A percentile compares a stretch with the other conserved stretches of the same genome.
These are phyloP conservation scores for Kodamaea hsintzibuensis DNA, from an alignment of 805 yeast genomes.

Conservation along the genomic window DNA sequence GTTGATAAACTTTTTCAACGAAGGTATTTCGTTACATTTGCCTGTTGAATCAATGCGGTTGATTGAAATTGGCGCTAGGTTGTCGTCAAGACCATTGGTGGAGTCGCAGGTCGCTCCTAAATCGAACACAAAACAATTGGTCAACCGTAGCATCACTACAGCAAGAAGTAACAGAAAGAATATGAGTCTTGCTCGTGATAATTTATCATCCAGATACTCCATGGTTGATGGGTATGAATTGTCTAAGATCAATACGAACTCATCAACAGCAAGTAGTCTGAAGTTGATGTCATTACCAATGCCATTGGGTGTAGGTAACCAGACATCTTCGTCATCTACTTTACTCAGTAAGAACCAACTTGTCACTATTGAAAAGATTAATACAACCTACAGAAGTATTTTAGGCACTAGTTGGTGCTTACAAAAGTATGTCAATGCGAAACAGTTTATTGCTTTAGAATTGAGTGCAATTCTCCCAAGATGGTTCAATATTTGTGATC, in stretches of 20 bases:
- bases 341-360: conserved; percentile 42
- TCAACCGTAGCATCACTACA: conserved; percentile 51
- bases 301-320: conserved; percentile 40
- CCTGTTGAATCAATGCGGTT: conserved; percentile 68
- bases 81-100: conserved; percentile 56
- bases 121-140: conserved; percentile 42
- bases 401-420: conserved; percentile 51
- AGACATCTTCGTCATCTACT: conserved; percentile 39
- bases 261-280: conserved; percentile 42
- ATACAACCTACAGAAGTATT: conserved; percentile 53
- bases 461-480: conserved; percentile 39
- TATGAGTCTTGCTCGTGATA: conserved; percentile 25
- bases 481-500: conserved; percentile 54
- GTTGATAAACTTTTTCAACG: conserved; percentile 75
- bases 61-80: conserved; percentile 60
- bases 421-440: conserved; percentile 27
- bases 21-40: conserved; percentile 58
- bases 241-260: conserved; percentile 50
- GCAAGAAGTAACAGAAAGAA: conserved; percentile 38
- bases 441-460: conserved; percentile 31
- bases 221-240: conserved; percentile 61
- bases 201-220: conserved; percentile 36
- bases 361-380: conserved; percentile 48
- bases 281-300: conserved; percentile 43
- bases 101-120: conserved; percentile 31